phyloP scores from a whole-genome alignment of 306 rosid genomes.

The Cicer arietinum region DNA sequence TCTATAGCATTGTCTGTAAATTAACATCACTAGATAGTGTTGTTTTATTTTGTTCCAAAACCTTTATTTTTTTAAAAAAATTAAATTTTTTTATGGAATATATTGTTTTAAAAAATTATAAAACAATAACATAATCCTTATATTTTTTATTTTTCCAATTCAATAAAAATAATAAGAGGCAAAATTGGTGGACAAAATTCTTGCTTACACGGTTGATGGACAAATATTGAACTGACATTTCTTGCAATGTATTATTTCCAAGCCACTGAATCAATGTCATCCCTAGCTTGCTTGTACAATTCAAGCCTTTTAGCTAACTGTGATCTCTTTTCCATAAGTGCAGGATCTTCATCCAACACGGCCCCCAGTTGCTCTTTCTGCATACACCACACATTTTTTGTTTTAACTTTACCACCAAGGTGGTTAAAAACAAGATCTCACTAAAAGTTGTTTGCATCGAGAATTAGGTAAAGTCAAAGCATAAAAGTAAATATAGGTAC shows the following conservation, averaged over 20 bases:
- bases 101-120: not conserved
- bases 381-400: slow-evolving; percentile 20
- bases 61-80: not conserved
- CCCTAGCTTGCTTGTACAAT: slow-evolving; percentile 48
- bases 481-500: not conserved
- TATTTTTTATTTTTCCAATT: not conserved
- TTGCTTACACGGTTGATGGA: not conserved
- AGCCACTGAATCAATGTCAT: slow-evolving; percentile 45
- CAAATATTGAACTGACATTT: slow-evolving; percentile 14
- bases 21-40: not conserved
- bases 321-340: slow-evolving; percentile 46
- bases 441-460: not conserved
- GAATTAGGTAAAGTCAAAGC: not conserved
- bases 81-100: not conserved
- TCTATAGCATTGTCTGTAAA: not conserved
- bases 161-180: not conserved
- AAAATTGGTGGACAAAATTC: not conserved
- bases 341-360: slow-evolving; percentile 43
- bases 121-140: not conserved
- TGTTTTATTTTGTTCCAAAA: not conserved
- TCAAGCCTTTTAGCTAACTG: slow-evolving; percentile 47
- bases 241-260: slow-evolving; percentile 36
- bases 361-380: slow-evolving; percentile 45
- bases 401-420: not conserved
- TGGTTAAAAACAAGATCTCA: not conserved